Evolutionary conservation across 1,139 yeast species (phyloP), one percentile per base, ranked within the genome.

Genomic region (Saccharomycopsis phalli): DNA sequence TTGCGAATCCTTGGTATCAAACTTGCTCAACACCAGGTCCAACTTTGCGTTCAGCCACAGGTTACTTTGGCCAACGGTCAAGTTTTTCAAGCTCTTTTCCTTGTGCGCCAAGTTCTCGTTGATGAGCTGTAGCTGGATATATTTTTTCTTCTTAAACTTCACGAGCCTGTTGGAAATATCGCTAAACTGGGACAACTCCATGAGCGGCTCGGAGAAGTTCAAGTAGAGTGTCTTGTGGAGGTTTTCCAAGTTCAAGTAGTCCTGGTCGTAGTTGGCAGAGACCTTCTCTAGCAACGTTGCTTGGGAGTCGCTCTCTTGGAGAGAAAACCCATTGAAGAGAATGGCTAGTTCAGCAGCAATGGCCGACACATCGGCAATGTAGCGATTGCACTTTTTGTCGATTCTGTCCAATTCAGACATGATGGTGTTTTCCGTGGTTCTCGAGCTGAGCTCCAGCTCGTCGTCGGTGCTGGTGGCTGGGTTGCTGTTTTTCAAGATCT

Each of bases 171-270:
- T 72, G 6, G 81, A 72, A 1, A 79, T 78, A 11, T 69, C 64
- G 1, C 87, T 76, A 57, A 79, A 79, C 54, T 82, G 88, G 5
- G 80, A 88, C 22, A 82, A 75, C 55, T 86, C 95, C 1, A 86
- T 82, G 36, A 84, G 61, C 4, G 91, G 94, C 54, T 86, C 95
- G 4, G 81, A 68, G 52, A 82, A 82, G 39, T 76, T 74, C 4
- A 81, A 69, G 47, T 80, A 80, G 36, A 86, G 61, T 21, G 73
- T 70, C 28, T 71, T 67, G 13, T 76, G 71, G 11, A 86, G 63
- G 1, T 74, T 63, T 44, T 76, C 77, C 21, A 82, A 68, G 2
- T 82, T 68, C 17, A 81, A 66, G 49, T 73, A 80, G 25, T 77
- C 74, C 34, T 81, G 68, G 54, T 86, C 95, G 53, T 81, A 76